Base-by-base conservation (phyloP, 2,329 filamentous ascomycete species). In the Cladosporium sphaerospermum region DNA sequence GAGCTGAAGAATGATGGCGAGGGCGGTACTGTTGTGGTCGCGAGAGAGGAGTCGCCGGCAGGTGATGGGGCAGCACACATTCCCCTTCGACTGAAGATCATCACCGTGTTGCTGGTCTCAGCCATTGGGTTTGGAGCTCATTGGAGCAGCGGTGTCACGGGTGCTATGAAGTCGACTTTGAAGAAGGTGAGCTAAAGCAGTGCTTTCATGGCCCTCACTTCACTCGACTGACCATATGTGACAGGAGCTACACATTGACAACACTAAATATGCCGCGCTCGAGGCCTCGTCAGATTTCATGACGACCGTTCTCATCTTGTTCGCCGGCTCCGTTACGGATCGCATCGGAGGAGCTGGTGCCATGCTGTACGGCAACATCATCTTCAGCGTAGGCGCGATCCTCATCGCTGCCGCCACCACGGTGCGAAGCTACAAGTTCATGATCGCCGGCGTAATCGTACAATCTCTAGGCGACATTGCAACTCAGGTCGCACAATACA, bases 401-500 rank as follows among this genome's bases (percentile, higher is more conserved):
- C 69, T 84, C 1, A 75, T 84, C 5, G 82, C 80, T 0, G 78
- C 77, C 1, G 79, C 81, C 0, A 76, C 81, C 0, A 77, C 75
- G 1, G 71, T 78, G 2, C 77, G 80, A 4, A 78, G 72, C 32
- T 84, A 78, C 65, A 74, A 75, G 14, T 79, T 84, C 62, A 83
- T 84, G 80, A 76, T 84, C 36, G 74, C 72, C 13, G 81, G 80
- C 1, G 67, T 75, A 34, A 69, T 84, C 1, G 66, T 84, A 10
- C 72, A 78, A 28, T 75, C 80, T 0, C 65, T 84, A 0, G 81
- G 81, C n/a, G 81, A 84, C 56, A 81, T 83, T 16, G 78, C 81
- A 0, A 84, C 82, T 0, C 81, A 84, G 58, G 74, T 83, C 31
- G 82, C 82, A 0, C 80, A 84, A 62, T 84, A 84, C 63, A 82